These are phyloP conservation scores for Nothophoma quercina DNA, from an alignment of 2,329 filamentous ascomycete species.

Conservation along the genomic window DNA sequence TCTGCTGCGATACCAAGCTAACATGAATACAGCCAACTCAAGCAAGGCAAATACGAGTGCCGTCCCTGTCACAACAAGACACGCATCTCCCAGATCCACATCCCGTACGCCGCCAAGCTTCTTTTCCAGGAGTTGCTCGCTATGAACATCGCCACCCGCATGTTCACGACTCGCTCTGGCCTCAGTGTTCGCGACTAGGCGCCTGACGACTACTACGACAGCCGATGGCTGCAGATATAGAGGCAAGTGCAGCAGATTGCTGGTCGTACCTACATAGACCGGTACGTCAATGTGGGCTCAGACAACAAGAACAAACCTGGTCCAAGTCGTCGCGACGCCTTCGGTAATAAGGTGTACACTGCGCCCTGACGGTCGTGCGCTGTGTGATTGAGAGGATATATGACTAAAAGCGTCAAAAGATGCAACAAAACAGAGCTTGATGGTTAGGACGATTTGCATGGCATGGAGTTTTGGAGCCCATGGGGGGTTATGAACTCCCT, in stretches of 20 bases:
- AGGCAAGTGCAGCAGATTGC: neutral
- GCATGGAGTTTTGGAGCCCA: slow-evolving; percentile 19
- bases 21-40: slow-evolving; percentile 73
- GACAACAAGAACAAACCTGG: neutral
- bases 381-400: too few relatives aligned
- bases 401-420: neutral
- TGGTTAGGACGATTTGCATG: slow-evolving; percentile 13
- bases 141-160: slow-evolving; percentile 97
- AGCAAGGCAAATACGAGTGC: slow-evolving; percentile 96
- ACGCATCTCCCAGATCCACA: slow-evolving; percentile 96
- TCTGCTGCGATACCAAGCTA: slow-evolving; percentile 20
- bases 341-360: too few relatives aligned
- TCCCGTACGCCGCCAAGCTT: slow-evolving; percentile 96
- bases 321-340: too few relatives aligned
- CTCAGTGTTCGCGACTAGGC: slow-evolving; percentile 67
- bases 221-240: neutral
- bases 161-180: slow-evolving; percentile 89
- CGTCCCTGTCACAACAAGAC: slow-evolving; percentile 99
- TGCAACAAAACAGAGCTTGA: neutral
- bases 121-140: slow-evolving; percentile 97
- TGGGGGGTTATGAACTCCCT: neutral
- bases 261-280: neutral
- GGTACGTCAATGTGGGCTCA: neutral
- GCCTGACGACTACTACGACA: neutral
- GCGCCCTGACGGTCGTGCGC: too few relatives aligned